Conservation (phyloP, 352 stramenopile species). For the Peronospora destructor region DNA sequence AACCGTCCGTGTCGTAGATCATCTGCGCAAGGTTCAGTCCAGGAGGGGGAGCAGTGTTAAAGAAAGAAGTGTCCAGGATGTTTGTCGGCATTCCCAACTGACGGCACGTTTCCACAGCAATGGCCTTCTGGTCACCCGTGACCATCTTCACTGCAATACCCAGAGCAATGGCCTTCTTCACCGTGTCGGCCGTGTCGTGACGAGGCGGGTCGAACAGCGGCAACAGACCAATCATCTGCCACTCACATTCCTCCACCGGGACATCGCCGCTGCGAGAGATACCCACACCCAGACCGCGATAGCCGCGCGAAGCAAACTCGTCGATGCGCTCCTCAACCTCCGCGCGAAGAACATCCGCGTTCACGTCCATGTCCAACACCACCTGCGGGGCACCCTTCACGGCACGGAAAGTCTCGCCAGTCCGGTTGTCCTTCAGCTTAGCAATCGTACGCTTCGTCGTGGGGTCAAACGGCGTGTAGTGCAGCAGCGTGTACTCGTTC, state of each 20-base stretch:
- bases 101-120: slow-evolving; percentile 89
- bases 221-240: slow-evolving; percentile 89
- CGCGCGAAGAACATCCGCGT: slow-evolving; percentile 45
- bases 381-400: slow-evolving; percentile 91
- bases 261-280: slow-evolving; percentile 54
- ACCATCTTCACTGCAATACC: slow-evolving; percentile 95
- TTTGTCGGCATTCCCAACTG: slow-evolving; percentile 86
- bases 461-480: slow-evolving; percentile 82
- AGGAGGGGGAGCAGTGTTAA: slow-evolving; percentile 60
- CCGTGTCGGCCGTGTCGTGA: slow-evolving; percentile 88
- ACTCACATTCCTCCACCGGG: slow-evolving; percentile 73
- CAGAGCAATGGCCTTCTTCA: slow-evolving; percentile 84
- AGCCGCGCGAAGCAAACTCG: slow-evolving; percentile 62
- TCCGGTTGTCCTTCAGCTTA: slow-evolving; percentile 77
- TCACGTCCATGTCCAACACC: slow-evolving; percentile 77
- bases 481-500: slow-evolving; percentile 64
- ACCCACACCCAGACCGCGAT: slow-evolving; percentile 60
- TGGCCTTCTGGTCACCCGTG: slow-evolving; percentile 90
- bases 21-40: slow-evolving; percentile 66
- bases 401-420: slow-evolving; percentile 82
- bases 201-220: slow-evolving; percentile 91
- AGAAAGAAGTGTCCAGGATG: slow-evolving; percentile 76
- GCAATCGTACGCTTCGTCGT: slow-evolving; percentile 89
- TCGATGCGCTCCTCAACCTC: slow-evolving; percentile 80
- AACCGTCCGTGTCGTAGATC: slow-evolving; percentile 90